A percentile compares a stretch with the other conserved stretches of the same genome.
phyloP scores from a whole-genome alignment of 2,329 filamentous ascomycete species.

The Colletotrichum melonis region DNA sequence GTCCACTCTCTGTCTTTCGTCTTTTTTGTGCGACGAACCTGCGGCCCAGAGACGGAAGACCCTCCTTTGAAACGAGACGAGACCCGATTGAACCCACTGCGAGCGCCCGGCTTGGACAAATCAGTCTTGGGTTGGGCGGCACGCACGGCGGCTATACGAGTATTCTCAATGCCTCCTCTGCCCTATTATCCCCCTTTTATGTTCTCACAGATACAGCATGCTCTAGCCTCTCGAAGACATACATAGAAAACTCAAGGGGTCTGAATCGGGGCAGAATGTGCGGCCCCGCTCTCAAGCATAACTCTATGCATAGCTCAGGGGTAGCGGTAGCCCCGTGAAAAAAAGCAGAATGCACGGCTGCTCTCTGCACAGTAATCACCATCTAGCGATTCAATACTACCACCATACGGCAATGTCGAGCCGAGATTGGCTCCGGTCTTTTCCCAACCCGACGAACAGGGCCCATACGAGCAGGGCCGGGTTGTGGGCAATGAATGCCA shows the following conservation, averaged over 20 bases:
- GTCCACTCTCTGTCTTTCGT: neutral
- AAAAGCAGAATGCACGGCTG: neutral
- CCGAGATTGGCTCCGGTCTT: neutral
- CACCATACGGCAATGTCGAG: neutral
- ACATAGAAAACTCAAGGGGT: neutral
- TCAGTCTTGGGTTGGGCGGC: neutral
- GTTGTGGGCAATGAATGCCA: neutral
- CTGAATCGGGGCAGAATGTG: neutral
- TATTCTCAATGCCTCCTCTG: neutral
- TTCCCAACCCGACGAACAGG: neutral
- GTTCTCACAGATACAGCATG: neutral
- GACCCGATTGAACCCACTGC: neutral
- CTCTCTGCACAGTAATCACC: neutral
- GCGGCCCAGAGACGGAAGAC: neutral
- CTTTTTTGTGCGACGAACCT: neutral
- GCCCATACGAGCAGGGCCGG: neutral
- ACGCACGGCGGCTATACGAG: neutral
- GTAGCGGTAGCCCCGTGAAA: neutral
- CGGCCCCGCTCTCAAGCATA: neutral
- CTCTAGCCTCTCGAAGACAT: neutral
- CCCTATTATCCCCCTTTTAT: neutral
- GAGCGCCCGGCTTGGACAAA: neutral
- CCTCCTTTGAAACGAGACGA: neutral
- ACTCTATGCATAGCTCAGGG: neutral
- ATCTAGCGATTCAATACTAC: neutral